A percentile compares a stretch with the other conserved stretches of the same genome.
These are phyloP conservation scores for Kurtzmaniella natalensis DNA, from an alignment of 1,139 yeast species.

Conservation along the genomic window DNA sequence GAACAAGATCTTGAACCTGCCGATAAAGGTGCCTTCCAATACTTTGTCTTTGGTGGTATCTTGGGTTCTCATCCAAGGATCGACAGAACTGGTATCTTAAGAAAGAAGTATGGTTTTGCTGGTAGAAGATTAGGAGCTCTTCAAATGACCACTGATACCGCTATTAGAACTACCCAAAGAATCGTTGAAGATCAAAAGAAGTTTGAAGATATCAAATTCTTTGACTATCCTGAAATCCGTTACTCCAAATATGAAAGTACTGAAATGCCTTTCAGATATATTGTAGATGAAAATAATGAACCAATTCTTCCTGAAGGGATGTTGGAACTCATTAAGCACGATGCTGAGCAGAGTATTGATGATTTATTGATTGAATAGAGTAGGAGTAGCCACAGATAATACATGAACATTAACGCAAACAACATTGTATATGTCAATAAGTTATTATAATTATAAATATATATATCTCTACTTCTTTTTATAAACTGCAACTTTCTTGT, in stretches of 20 bases:
- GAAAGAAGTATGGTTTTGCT: slow-evolving; percentile 71
- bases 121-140: slow-evolving; percentile 83
- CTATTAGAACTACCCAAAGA: slow-evolving; percentile 81
- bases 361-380: slow-evolving; percentile 41
- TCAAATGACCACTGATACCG: slow-evolving; percentile 98
- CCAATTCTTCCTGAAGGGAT: slow-evolving; percentile 92
- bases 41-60: slow-evolving; percentile 93
- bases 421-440: slow-evolving; percentile 1
- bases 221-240: slow-evolving; percentile 91
- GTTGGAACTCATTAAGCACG: slow-evolving; percentile 80
- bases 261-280: slow-evolving; percentile 96
- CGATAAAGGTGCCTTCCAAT: slow-evolving; percentile 66
- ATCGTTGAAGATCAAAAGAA: slow-evolving; percentile 54
- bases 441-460: no score
- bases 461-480: slow-evolving; percentile 8
- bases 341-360: slow-evolving; percentile 74
- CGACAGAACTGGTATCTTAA: slow-evolving; percentile 87
- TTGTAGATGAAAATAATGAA: slow-evolving; percentile 53
- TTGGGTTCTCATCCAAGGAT: slow-evolving; percentile 96
- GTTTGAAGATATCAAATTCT: slow-evolving; percentile 72
- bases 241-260: slow-evolving; percentile 87
- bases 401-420: no score
- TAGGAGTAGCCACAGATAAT: no score
- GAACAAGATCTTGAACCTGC: slow-evolving; percentile 63
- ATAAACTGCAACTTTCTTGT: slow-evolving; percentile 22